Percentiles rank a stretch among this genome's conserved stretches.
Evolutionary conservation across 805 yeast genomes (phyloP).

Genomic region (Saccharomycopsis guyanensis): DNA sequence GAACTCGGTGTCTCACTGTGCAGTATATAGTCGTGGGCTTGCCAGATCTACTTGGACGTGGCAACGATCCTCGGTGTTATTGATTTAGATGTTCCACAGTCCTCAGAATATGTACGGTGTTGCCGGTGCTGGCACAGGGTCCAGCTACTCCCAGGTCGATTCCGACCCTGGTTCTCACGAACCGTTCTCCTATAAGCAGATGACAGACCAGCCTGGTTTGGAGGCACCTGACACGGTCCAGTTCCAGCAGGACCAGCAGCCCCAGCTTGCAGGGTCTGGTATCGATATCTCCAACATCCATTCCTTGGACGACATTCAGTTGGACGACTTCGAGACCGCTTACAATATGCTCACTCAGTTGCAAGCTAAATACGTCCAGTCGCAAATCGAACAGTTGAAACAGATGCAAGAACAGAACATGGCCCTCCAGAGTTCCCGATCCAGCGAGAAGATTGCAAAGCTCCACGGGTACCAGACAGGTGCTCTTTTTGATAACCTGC

Average conservation of each 20-base stretch:
- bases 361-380: conserved; percentile 13
- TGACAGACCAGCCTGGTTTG: too few species aligned
- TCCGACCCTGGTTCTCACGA: neutral
- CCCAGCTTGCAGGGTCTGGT: too few species aligned
- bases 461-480: neutral
- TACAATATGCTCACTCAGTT: conserved; percentile 9
- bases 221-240: too few species aligned
- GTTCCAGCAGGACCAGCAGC: too few species aligned
- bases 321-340: conserved; percentile 20
- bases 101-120: neutral
- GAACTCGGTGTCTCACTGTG: too few species aligned
- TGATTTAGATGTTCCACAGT: neutral
- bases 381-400: conserved; percentile 16
- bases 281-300: conserved; percentile 8
- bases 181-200: too few species aligned
- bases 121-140: neutral
- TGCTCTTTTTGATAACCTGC: neutral
- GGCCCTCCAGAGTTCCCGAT: neutral
- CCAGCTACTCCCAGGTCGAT: neutral
- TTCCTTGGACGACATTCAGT: conserved; percentile 14
- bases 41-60: too few species aligned
- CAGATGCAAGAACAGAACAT: conserved; percentile 15
- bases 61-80: too few species aligned
- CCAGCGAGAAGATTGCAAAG: neutral
- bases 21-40: too few species aligned